Percentiles rank a stretch among this genome's conserved stretches.
Conservation (phyloP, 176 grass and related monocot genomes). For the Zizania latifolia region DNA sequence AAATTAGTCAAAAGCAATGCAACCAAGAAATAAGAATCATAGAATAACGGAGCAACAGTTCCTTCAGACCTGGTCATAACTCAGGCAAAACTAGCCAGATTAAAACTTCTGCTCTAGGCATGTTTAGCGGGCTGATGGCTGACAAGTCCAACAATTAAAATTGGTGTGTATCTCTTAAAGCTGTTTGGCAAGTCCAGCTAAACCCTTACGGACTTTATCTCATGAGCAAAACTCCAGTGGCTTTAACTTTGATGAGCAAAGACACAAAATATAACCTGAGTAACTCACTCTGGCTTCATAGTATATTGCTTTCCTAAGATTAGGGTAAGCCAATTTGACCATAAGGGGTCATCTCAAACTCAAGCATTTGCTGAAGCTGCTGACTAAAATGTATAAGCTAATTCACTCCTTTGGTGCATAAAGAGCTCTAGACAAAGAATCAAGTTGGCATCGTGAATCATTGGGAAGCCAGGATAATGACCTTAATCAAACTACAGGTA, state of each 20-base stretch:
- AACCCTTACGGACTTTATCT: too few species aligned
- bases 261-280: neutral
- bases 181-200: too few species aligned
- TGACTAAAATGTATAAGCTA: neutral
- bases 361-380: neutral
- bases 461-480: neutral
- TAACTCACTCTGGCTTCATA: neutral
- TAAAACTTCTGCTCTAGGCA: neutral
- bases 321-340: neutral
- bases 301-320: neutral
- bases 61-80: neutral
- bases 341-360: neutral
- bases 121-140: neutral
- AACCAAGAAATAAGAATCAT: conserved; percentile 19
- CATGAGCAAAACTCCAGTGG: neutral
- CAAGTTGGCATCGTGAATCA: neutral
- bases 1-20: conserved; percentile 24
- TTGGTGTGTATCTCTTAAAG: neutral
- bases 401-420: neutral
- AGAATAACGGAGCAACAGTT: conserved; percentile 2
- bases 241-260: neutral
- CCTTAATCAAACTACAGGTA: neutral
- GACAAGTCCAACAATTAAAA: neutral
- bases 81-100: neutral
- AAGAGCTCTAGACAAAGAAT: neutral